These are phyloP conservation scores for Pichia sp. DNA, from an alignment of 1,139 yeast genomes.

Conservation along the genomic window DNA sequence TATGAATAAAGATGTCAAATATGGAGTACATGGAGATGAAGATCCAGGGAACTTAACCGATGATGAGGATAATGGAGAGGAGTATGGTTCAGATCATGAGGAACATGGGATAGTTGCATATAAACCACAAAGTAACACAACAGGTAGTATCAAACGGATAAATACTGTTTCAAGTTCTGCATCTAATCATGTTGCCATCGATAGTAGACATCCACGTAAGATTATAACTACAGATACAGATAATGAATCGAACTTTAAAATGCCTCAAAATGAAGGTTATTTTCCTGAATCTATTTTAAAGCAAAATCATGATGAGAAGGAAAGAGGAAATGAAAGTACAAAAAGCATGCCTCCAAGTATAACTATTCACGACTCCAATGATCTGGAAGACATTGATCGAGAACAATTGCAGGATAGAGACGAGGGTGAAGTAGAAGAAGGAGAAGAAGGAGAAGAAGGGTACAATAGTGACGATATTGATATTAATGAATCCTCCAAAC, in stretches of 20 bases:
- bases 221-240: conserved; percentile 9
- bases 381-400: no score
- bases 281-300: conserved; percentile 9
- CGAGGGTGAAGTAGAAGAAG: not conserved
- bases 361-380: no score
- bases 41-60: no score
- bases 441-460: conserved; percentile 1
- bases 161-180: not conserved
- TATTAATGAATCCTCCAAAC: conserved; percentile 1
- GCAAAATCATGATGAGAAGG: not conserved
- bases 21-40: not conserved
- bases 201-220: conserved; percentile 1
- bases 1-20: conserved; percentile 8
- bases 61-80: not conserved
- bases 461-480: not conserved
- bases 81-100: not conserved
- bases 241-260: conserved; percentile 3
- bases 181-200: conserved; percentile 7
- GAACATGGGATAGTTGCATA: not conserved
- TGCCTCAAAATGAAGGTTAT: not conserved
- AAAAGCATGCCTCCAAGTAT: no score
- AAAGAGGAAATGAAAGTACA: not conserved
- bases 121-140: not conserved
- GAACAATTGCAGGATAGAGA: not conserved
- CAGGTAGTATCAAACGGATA: not conserved